phyloP scores from a whole-genome alignment of 139 green algal species.

The Tetradesmus obliquus region DNA sequence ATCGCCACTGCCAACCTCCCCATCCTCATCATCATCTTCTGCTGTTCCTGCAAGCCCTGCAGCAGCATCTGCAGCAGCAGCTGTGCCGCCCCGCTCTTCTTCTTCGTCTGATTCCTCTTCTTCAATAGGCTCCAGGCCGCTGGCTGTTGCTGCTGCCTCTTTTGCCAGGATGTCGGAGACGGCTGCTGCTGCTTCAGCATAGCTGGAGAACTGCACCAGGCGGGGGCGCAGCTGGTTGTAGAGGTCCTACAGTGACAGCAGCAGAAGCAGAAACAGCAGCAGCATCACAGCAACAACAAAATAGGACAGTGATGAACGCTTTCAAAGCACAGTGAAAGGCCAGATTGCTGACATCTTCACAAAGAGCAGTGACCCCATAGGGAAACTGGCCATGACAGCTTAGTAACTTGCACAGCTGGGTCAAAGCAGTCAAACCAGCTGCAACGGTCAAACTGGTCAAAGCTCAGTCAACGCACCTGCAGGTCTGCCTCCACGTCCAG shows the following conservation, averaged over 20 bases:
- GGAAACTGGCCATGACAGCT: no score
- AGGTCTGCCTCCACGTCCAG: slow-evolving; percentile 95
- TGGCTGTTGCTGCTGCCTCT: slow-evolving; percentile 55
- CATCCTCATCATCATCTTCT: slow-evolving; percentile 46
- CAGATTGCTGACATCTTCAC: no score
- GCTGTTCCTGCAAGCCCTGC: background rate
- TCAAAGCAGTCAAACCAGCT: background rate
- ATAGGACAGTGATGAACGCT: no score
- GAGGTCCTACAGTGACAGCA: slow-evolving; percentile 72
- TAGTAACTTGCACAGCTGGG: background rate
- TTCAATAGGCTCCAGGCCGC: slow-evolving; percentile 56
- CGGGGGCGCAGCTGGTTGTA: slow-evolving; percentile 78
- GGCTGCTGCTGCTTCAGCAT: slow-evolving; percentile 73
- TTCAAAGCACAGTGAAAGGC: no score
- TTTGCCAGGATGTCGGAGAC: slow-evolving; percentile 72
- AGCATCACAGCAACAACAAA: background rate
- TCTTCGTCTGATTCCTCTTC: slow-evolving; percentile 63
- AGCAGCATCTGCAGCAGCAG: slow-evolving; percentile 5
- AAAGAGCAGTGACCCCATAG: no score
- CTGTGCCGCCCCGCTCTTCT: background rate
- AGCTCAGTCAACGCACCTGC: slow-evolving; percentile 63
- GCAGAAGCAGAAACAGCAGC: background rate
- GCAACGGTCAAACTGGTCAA: background rate
- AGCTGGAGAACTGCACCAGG: slow-evolving; percentile 66
- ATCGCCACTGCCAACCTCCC: background rate